Percentiles rank a stretch among this genome's conserved stretches.
phyloP scores from a whole-genome alignment of 2,329 filamentous ascomycete genomes.

The Teratosphaeria nubilosa region DNA sequence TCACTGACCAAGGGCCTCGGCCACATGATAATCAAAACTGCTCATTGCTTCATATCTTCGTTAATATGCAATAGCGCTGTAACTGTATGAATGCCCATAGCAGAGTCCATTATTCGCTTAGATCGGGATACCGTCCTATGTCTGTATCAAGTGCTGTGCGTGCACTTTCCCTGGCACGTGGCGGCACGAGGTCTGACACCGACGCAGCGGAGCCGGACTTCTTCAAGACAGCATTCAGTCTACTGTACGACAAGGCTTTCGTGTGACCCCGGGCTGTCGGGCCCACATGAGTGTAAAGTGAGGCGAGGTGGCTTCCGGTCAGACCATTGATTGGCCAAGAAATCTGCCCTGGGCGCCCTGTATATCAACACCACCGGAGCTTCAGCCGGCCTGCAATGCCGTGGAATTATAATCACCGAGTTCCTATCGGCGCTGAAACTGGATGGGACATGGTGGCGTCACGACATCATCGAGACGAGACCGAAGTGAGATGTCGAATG shows the following conservation, averaged over 20 bases:
- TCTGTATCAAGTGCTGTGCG: not conserved
- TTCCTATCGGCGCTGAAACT: not conserved
- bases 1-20: too few relatives aligned
- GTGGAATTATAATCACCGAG: not conserved
- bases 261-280: not conserved
- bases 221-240: not conserved
- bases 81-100: not conserved
- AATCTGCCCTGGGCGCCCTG: not conserved
- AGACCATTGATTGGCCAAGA: not conserved
- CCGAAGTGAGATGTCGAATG: slow-evolving; percentile 15
- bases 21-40: not conserved
- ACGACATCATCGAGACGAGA: not conserved
- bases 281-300: not conserved
- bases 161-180: not conserved
- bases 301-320: not conserved
- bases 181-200: not conserved
- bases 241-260: not conserved
- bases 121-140: too few relatives aligned
- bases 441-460: not conserved
- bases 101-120: too few relatives aligned
- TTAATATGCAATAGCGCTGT: not conserved
- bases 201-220: not conserved
- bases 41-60: not conserved
- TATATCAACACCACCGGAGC: not conserved
- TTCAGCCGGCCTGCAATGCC: not conserved